Evolutionary conservation across 108 stramenopile species (phyloP), one percentile per base, ranked within the genome.

Genomic region (Cyclotella cryptica): DNA sequence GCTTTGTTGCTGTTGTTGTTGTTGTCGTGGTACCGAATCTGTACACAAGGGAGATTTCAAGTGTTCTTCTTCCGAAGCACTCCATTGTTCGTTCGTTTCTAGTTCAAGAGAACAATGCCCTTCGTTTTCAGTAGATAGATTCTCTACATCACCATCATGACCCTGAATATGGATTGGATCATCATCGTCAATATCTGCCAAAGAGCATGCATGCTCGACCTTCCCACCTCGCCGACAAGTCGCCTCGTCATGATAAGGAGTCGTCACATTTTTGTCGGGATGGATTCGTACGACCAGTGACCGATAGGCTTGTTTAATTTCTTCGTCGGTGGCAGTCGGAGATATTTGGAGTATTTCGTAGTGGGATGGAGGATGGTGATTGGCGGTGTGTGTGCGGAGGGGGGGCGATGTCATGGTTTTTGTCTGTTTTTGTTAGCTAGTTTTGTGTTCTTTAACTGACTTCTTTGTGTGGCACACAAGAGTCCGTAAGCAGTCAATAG

Each of bases 261-360:
- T 35, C 26, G 47, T 15, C 26, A 69, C n/a, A 51, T 55, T 42
- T 67, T 86, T 89, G 81, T 93, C 92, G 35, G 92, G 92, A 75
- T 93, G 92, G 52, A 55, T 86, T 47, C 76, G 29, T 52, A 80
- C 49, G 12, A 88, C 85, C 45, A 90, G 83, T 13, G 78, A 70
- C 28, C 87, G 81, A 81, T 89, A 90, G 42, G 92, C 90, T 35
- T 69, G 71, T 70, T 95, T 95, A 77, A 95, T 89, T 86, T 91
- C 88, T 11, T 86, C 84, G 8, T 70, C 47, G 19, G 84, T 80
- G 10, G 95, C 93, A 22, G 76, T 57, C 13, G 69, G 44, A 12
- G 90, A 70, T 15, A 98, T 88, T 49, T 83, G 81, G 11, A 98
- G 76, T 28, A 87, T 75, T 40, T 96, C 91, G 81, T 98, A 98